Conservation (phyloP, 2,329 filamentous ascomycete genomes). For the Aphanocladium album region DNA sequence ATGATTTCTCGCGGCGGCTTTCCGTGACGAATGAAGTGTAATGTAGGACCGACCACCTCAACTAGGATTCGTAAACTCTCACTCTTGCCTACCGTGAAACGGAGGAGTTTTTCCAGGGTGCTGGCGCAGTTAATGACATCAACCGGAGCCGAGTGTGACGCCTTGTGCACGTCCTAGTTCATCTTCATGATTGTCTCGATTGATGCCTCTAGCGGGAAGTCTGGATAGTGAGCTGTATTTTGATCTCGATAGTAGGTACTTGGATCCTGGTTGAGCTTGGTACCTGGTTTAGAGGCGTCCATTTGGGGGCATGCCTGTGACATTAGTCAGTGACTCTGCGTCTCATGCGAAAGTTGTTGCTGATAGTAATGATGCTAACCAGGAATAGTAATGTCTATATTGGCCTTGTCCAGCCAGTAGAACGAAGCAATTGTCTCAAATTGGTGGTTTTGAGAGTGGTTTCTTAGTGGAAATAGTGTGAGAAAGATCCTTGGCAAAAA, state of each 20-base stretch:
- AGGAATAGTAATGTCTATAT: slow-evolving; percentile 27
- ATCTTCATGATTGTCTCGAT: slow-evolving; percentile 34
- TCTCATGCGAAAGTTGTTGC: neutral
- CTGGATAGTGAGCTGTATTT: slow-evolving; percentile 46
- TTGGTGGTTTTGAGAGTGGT: neutral
- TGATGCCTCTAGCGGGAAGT: slow-evolving; percentile 47
- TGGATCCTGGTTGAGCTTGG: slow-evolving; percentile 37
- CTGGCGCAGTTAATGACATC: slow-evolving; percentile 58
- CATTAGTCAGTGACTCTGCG: slow-evolving; percentile 19
- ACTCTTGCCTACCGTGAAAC: slow-evolving; percentile 44
- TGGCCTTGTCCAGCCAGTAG: slow-evolving; percentile 29
- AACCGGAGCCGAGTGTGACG: slow-evolving; percentile 21
- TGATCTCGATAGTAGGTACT: slow-evolving; percentile 49
- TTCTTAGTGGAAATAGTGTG: neutral
- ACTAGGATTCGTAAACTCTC: slow-evolving; percentile 54
- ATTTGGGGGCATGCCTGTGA: slow-evolving; percentile 45
- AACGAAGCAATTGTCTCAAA: slow-evolving; percentile 27
- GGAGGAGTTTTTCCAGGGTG: slow-evolving; percentile 56
- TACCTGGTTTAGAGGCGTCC: slow-evolving; percentile 37
- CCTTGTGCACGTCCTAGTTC: neutral
- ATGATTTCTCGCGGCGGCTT: slow-evolving; percentile 55
- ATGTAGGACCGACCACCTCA: slow-evolving; percentile 48
- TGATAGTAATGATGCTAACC: slow-evolving; percentile 21
- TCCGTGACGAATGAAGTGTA: slow-evolving; percentile 60
- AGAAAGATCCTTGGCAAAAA: neutral